A percentile compares a stretch with the other conserved stretches of the same genome.
Conservation (phyloP, 129 eudicot genomes). For the Flaveria robusta region DNA sequence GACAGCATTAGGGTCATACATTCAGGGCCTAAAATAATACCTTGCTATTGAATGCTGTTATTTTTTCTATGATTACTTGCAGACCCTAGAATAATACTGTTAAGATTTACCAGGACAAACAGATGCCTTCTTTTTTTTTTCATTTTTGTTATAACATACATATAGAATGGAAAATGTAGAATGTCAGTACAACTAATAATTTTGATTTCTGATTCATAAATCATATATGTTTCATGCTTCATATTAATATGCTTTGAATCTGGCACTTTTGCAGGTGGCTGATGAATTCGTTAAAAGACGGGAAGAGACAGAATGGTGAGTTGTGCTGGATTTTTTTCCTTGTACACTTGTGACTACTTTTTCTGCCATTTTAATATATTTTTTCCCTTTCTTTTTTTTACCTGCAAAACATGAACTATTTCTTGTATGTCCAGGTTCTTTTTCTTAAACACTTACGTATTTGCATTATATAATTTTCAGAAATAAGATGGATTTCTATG, state of each 20-base stretch:
- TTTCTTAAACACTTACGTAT: neutral
- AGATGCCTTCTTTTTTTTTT: neutral
- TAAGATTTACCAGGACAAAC: neutral
- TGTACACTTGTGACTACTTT: neutral
- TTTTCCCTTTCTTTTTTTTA: neutral
- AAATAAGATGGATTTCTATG: neutral
- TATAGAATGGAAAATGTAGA: neutral
- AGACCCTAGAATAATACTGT: slow-evolving; percentile 1
- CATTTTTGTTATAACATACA: slow-evolving; percentile 16
- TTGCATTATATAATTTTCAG: neutral
- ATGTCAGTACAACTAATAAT: no score
- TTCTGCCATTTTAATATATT: neutral
- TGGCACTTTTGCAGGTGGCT: slow-evolving; percentile 63
- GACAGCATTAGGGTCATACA: no score
- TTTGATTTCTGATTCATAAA: no score
- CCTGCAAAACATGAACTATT: neutral
- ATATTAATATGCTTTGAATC: slow-evolving; percentile 17
- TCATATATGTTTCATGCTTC: no score
- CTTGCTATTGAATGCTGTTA: no score
- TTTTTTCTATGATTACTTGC: no score
- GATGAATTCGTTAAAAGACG: slow-evolving; percentile 88
- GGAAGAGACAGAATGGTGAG: slow-evolving; percentile 94
- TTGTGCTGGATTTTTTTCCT: neutral
- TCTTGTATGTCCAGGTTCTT: neutral
- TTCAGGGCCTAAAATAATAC: no score